Base-by-base conservation (phyloP, 805 yeast species). In the Ogataea philodendri region DNA sequence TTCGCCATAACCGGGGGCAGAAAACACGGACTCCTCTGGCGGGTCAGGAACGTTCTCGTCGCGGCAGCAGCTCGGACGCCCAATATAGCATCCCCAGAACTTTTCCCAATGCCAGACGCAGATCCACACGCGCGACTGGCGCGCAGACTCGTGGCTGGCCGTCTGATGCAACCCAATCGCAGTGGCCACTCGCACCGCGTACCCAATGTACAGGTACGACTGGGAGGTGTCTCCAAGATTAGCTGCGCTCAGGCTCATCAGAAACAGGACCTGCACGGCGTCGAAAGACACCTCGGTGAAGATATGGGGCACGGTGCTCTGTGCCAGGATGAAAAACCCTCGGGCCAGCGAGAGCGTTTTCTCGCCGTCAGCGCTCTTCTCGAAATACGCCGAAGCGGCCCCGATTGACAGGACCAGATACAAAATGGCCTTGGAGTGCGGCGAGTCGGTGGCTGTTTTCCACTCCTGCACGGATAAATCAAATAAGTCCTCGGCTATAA, bases 11-110 rank as follows among this genome's bases (percentile, higher is more conserved):
- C n/a, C n/a, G n/a, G n/a, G n/a, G n/a, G n/a, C n/a, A n/a, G n/a
- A n/a, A n/a, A n/a, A n/a, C n/a, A n/a, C n/a, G n/a, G n/a, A n/a
- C n/a, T n/a, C n/a, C n/a, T 44, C 22, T 16, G 45, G 27, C 5
- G 7, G 15, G 5, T 48, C 50, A 7, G 25, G 29, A 5, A 34
- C 26, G 11, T 43, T 35, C 21, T 45, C 43, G 10, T 43, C 49
- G 19, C 47, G 32, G n/a, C 29, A 26, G 5, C 42, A 34, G 20
- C 51, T 41, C 10, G 55, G 55, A 27, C 48, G 45, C 2, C 57
- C 57, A 9, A 52, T 53, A 35, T 53, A 51, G 21, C 50, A 49
- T 22, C 56, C 48, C 56, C 56, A 51, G 31, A 48, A 51, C 14
- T 45, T 38, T 13, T 51, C 56, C 46, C 52, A 51, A 15, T 46